Conservation (phyloP, 345 rosid species). For the Arabidopsis suecica region DNA sequence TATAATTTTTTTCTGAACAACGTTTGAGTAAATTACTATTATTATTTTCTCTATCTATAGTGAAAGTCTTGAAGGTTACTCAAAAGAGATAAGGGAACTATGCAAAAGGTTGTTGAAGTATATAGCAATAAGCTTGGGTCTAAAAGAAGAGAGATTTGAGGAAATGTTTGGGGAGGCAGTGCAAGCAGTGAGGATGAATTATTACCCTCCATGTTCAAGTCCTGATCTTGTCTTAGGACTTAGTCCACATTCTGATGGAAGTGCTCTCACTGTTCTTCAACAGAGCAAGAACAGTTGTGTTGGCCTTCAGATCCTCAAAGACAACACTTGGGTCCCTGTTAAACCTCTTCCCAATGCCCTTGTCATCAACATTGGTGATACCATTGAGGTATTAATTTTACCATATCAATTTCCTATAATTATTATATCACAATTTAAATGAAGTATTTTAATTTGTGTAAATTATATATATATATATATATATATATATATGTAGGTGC, state of each 20-base stretch:
- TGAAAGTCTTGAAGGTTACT: constrained; percentile 70
- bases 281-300: constrained; percentile 67
- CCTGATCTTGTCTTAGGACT: constrained; percentile 97
- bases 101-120: constrained; percentile 64
- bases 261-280: constrained; percentile 93
- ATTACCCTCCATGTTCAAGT: constrained; percentile 91
- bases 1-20: neutral
- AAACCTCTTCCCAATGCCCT: constrained; percentile 69
- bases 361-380: constrained; percentile 93
- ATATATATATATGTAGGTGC: constrained; percentile 55
- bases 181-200: constrained; percentile 98
- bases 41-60: constrained; percentile 40
- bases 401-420: neutral
- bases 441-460: neutral
- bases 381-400: constrained; percentile 58
- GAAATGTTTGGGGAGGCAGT: constrained; percentile 84
- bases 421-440: neutral
- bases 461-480: constrained; percentile 39
- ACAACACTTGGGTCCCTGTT: constrained; percentile 69
- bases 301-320: constrained; percentile 88
- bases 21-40: constrained; percentile 4
- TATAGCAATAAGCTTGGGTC: constrained; percentile 67
- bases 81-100: constrained; percentile 66
- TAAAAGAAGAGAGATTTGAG: constrained; percentile 62
- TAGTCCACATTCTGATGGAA: constrained; percentile 98